Evolutionary conservation across 352 stramenopile species (phyloP).

Genomic region (Phytophthora litchii): DNA sequence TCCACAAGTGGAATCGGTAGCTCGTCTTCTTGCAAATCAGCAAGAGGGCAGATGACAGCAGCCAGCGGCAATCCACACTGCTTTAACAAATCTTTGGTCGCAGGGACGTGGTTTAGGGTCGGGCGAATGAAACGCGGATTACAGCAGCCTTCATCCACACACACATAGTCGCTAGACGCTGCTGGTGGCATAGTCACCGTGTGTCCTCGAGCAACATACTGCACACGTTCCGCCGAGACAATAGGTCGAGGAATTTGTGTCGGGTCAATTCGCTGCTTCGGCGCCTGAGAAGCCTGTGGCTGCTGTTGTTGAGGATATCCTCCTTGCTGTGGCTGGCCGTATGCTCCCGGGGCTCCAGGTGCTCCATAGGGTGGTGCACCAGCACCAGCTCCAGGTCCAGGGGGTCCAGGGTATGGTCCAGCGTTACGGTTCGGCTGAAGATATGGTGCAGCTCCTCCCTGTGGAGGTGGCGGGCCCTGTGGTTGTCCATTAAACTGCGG

Average conservation of each 20-base stretch:
- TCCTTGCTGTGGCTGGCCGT: constrained; percentile 38
- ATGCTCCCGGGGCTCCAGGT: constrained; percentile 21
- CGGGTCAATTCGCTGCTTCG: constrained; percentile 86
- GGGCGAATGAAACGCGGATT: constrained; percentile 91
- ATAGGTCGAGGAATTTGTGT: constrained; percentile 88
- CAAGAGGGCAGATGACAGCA: constrained; percentile 84
- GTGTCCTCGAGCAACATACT: constrained; percentile 81
- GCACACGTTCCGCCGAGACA: constrained; percentile 63
- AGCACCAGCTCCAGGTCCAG: constrained; percentile 21
- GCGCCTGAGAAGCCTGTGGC: constrained; percentile 41
- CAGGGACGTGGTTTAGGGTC: constrained; percentile 85
- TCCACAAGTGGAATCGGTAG: constrained; percentile 86
- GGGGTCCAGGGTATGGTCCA: constrained; percentile 34
- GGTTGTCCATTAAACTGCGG: constrained; percentile 33
- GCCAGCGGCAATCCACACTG: constrained; percentile 81
- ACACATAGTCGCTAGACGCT: constrained; percentile 82
- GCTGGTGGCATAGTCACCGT: constrained; percentile 83
- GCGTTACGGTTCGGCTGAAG: constrained; percentile 44
- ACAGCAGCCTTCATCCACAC: constrained; percentile 85
- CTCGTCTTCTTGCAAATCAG: constrained; percentile 82
- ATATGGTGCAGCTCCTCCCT: constrained; percentile 34
- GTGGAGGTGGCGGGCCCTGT: constrained; percentile 23
- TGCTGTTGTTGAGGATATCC: constrained; percentile 41
- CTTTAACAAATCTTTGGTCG: constrained; percentile 76
- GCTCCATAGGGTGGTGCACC: constrained; percentile 28